Base-by-base conservation (phyloP, 352 stramenopile species). In the Phytophthora fragariaefolia region DNA sequence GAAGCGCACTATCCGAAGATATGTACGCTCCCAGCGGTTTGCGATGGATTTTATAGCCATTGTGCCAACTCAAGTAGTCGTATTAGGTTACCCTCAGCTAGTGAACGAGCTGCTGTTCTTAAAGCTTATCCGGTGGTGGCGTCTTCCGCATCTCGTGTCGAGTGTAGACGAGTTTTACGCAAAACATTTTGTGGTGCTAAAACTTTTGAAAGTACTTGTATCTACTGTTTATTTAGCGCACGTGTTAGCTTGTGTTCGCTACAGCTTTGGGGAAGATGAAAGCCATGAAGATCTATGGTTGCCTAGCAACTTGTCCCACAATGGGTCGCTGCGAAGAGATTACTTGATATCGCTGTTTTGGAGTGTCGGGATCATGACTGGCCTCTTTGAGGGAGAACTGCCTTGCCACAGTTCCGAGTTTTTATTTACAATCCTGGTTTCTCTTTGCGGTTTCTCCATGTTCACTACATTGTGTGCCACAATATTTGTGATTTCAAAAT, bases 21-120 rank as follows among this genome's bases (percentile, higher is more conserved):
- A 92, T 54, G 15, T 89, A 5, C 65, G 50, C 13, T 89, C 81
- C 1, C 45, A 22, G 10, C 54, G 48, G 18, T 88, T 90, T 55
- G 56, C 60, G 8, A 10, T 87, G 3, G 83, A 90, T 47, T 9
- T 84, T 0, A 20, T 87, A 8, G 69, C 77, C 18, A 69, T 90
- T 24, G 6, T 87, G 62, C 32, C 51, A 66, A 10, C n/a, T 76
- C 20, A 63, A 10, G 6, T 36, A 1, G 55, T 30, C 7, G 27
- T 66, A 28, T 61, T 55, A 15, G 48, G 50, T 1, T n/a, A 12
- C 23, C n/a, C 13, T 42, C 47, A 55, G 0, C 52, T 66, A 3
- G 58, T 73, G 20, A 51, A 76, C 6, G 73, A 79, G 38, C 45
- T 79, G 9, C 15, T 40, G 46, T 38, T 51, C 17, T 7, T 47